Base-by-base conservation (phyloP, 2,329 filamentous ascomycete species). In the Fusarium sp. region DNA sequence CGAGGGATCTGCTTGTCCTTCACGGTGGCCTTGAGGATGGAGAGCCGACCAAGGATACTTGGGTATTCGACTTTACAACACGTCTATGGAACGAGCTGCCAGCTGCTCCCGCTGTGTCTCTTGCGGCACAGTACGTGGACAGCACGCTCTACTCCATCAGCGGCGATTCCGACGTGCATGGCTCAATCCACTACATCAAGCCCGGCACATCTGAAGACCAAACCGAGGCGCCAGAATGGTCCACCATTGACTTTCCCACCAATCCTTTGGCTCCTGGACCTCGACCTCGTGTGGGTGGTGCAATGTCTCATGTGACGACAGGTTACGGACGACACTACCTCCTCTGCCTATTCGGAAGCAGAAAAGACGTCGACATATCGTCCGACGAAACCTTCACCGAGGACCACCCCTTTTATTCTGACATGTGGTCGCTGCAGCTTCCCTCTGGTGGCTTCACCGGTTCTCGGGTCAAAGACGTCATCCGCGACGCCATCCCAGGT, bases 381-480 rank as follows among this genome's bases (percentile, higher is more conserved):
- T 44, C 57, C 0, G 65, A 75, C 22, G 46, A 71, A 9, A n/a
- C 60, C 0, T 75, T 59, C 14, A 75, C 66, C 0, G 57, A 75
- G 20, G 67, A 74, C 0, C 68, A 67, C 4, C 63, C 68, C 0
- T 74, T 74, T 29, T 75, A 72, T 62, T 76, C 73, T 0, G 73
- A 75, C 20, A 72, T 74, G 71, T 75, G 73, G 73, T 72, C 73
- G 0, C 17, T 75, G 0, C 73, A 75, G 9, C 27, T 75, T 6
- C 71, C 69, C 2, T 75, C 73, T 0, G 64, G 64, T 6, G 59
- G 16, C 1, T 64, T 53, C 6, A 75, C 65, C n/a, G 71, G 66
- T 7, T 72, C 73, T 1, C n/a, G 60, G 0, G 51, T 68, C 14
- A 75, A 75, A 2, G 73, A 75, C 8, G 57, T 31, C 3, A 70